A percentile compares a stretch with the other conserved stretches of the same genome.
These are phyloP conservation scores for Hypocrella siamensis DNA, from an alignment of 2,329 filamentous ascomycete genomes.

Conservation along the genomic window DNA sequence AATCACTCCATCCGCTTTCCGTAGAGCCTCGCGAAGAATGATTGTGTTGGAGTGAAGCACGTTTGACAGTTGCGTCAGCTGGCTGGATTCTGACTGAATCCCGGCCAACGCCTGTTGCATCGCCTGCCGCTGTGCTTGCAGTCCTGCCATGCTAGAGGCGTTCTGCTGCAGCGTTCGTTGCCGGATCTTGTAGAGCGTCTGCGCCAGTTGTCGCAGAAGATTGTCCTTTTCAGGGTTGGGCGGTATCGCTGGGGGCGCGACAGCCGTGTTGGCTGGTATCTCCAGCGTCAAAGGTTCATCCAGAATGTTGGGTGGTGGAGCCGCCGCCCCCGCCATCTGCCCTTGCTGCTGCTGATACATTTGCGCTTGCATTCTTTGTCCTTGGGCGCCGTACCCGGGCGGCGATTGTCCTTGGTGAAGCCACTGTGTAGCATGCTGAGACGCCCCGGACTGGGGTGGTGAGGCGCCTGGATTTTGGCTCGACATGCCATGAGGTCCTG, in stretches of 20 bases:
- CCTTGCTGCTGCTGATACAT: constrained; percentile 3
- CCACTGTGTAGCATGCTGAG: constrained; percentile 9
- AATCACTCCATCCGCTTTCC: constrained; percentile 65
- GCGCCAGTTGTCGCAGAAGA: constrained; percentile 61
- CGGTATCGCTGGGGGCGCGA: constrained; percentile 70
- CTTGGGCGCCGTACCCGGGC: constrained; percentile 3
- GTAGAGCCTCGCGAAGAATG: constrained; percentile 62
- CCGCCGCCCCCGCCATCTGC: constrained; percentile 10
- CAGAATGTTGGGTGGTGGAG: constrained; percentile 33
- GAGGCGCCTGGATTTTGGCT: constrained; percentile 1
- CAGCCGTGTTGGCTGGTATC: constrained; percentile 29
- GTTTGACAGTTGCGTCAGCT: constrained; percentile 54
- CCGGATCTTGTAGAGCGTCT: constrained; percentile 52
- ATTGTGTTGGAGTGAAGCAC: constrained; percentile 62
- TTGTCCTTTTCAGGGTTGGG: constrained; percentile 93
- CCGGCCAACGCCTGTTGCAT: constrained; percentile 53
- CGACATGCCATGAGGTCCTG: neutral
- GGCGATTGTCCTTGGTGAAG: constrained; percentile 7
- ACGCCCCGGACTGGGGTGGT: constrained; percentile 1
- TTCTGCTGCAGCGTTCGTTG: constrained; percentile 57
- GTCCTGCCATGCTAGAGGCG: constrained; percentile 54
- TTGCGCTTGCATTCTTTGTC: constrained; percentile 2
- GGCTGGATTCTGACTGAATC: constrained; percentile 58
- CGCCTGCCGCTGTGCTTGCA: constrained; percentile 65
- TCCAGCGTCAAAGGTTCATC: constrained; percentile 39